phyloP scores from a whole-genome alignment of 257 asterid genomes.

The Fraxinus excelsior region DNA sequence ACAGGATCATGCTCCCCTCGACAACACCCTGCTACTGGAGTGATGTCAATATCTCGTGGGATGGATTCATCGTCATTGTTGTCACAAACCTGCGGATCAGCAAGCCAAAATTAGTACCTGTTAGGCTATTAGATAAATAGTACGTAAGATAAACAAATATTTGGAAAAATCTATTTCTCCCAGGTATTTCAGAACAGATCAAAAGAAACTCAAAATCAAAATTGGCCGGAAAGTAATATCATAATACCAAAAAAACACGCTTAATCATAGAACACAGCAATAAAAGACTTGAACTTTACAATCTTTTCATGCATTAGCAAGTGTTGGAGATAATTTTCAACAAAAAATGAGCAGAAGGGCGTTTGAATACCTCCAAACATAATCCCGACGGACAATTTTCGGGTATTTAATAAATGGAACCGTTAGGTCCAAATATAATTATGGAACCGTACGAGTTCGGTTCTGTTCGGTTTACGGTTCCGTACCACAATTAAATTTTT shows the following conservation, averaged over 20 bases:
- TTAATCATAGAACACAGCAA: not conserved
- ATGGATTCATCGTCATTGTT: not conserved
- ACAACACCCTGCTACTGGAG: slow-evolving; percentile 38
- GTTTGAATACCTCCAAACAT: too few relatives aligned
- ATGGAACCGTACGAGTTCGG: too few relatives aligned
- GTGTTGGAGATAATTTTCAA: not conserved
- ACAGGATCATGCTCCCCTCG: slow-evolving; percentile 50
- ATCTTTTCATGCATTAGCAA: not conserved
- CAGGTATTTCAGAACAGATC: not conserved
- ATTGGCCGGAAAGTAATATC: not conserved
- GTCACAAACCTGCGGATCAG: slow-evolving; percentile 32
- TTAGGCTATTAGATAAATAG: not conserved
- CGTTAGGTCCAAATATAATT: too few relatives aligned
- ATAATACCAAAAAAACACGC: not conserved
- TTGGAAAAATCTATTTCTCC: not conserved
- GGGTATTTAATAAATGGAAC: too few relatives aligned
- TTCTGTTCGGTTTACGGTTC: too few relatives aligned
- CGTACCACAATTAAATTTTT: too few relatives aligned
- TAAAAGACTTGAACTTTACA: not conserved
- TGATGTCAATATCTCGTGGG: slow-evolving; percentile 22
- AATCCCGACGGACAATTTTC: too few relatives aligned
- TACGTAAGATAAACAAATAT: not conserved
- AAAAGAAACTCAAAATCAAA: not conserved
- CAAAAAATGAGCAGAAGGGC: not conserved
- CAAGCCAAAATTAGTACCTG: not conserved